These are phyloP conservation scores for Lachancea kluyveri DNA, from an alignment of 805 yeast genomes.

Conservation along the genomic window DNA sequence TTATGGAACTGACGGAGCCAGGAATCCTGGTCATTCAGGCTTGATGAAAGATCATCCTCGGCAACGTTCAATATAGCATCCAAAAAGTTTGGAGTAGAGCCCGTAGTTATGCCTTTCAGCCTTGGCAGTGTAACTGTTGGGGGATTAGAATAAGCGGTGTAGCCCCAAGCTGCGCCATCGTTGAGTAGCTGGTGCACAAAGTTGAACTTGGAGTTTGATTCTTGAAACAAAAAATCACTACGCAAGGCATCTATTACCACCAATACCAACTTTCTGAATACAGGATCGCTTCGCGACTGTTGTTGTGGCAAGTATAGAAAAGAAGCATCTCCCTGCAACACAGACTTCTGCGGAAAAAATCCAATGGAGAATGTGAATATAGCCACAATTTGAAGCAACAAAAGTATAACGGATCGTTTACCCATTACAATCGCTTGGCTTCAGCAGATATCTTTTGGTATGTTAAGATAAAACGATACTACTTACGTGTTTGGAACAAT, in stretches of 20 bases:
- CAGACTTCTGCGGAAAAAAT: slow-evolving; percentile 85
- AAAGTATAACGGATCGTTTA: slow-evolving; percentile 8
- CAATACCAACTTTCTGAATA: slow-evolving; percentile 61
- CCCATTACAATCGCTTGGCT: slow-evolving; percentile 4
- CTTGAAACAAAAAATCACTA: slow-evolving; percentile 71
- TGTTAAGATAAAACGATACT: too few species aligned
- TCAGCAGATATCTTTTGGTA: not conserved
- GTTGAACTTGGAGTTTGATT: slow-evolving; percentile 56
- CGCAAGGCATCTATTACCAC: slow-evolving; percentile 93
- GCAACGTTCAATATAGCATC: slow-evolving; percentile 94
- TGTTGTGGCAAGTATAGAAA: slow-evolving; percentile 29
- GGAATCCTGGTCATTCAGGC: slow-evolving; percentile 70
- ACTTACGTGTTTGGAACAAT: too few species aligned
- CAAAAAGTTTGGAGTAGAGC: slow-evolving; percentile 87
- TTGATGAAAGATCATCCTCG: slow-evolving; percentile 72
- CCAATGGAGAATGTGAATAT: slow-evolving; percentile 67
- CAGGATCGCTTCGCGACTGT: slow-evolving; percentile 27
- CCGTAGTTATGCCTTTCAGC: slow-evolving; percentile 87
- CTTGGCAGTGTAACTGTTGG: slow-evolving; percentile 97
- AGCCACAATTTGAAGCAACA: slow-evolving; percentile 42
- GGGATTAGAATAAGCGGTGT: slow-evolving; percentile 87
- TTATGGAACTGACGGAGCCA: slow-evolving; percentile 68
- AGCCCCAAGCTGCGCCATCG: slow-evolving; percentile 71
- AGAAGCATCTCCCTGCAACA: slow-evolving; percentile 53
- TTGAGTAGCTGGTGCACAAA: slow-evolving; percentile 61